A percentile compares a stretch with the other conserved stretches of the same genome.
phyloP scores from a whole-genome alignment of 1,284 basidiomycete species.

The Microbotryum intermedium region DNA sequence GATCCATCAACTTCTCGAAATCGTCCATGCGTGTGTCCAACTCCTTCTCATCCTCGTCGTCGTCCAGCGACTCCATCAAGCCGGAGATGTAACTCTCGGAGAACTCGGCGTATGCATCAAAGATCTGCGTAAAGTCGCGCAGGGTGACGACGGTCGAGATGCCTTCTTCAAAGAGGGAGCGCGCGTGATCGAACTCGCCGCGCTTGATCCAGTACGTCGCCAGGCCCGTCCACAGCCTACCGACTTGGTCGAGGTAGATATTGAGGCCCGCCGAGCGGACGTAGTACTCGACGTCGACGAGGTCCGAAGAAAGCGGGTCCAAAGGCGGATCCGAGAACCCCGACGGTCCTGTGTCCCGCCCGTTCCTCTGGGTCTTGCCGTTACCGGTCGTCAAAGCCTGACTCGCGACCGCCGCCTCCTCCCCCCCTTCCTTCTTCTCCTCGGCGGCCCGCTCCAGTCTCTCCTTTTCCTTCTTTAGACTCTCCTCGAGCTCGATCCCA shows the following conservation, averaged over 20 bases:
- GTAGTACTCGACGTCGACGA: conserved; percentile 75
- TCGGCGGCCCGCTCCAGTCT: conserved; percentile 12
- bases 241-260: conserved; percentile 91
- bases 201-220: conserved; percentile 99
- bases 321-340: conserved; percentile 2
- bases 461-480: conserved; percentile 32
- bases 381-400: no score
- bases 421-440: conserved; percentile 27
- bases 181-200: conserved; percentile 73
- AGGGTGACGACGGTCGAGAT: conserved; percentile 80
- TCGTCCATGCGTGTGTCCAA: conserved; percentile 83
- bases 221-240: conserved; percentile 88
- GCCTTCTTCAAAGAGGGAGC: conserved; percentile 80
- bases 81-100: conserved; percentile 83
- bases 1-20: conserved; percentile 91
- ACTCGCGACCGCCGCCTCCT: conserved; percentile 3
- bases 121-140: conserved; percentile 95
- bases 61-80: conserved; percentile 76
- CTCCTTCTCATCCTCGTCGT: conserved; percentile 69
- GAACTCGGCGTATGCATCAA: conserved; percentile 94
- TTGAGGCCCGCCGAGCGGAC: conserved; percentile 75
- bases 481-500: conserved; percentile 72
- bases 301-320: conserved; percentile 55
- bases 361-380: conserved; percentile 39
- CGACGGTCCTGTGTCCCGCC: neutral